Percentiles rank a stretch among this genome's conserved stretches.
Conservation (phyloP, 108 stramenopile genomes). For the Pinguiococcus pyrenoidosus region DNA sequence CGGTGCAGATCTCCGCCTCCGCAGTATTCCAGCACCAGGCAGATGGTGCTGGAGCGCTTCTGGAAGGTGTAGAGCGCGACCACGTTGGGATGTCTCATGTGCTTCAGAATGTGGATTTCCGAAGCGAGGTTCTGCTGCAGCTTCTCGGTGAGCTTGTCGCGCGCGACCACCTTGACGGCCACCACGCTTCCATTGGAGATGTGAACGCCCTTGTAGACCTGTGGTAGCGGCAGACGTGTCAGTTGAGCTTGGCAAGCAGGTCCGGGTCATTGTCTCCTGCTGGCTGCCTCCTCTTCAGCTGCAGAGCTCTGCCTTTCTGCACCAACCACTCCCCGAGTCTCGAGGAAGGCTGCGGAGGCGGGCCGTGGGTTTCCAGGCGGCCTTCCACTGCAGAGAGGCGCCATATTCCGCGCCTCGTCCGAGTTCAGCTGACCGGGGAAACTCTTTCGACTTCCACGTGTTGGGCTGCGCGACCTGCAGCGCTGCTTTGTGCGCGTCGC, state of each 20-base stretch:
- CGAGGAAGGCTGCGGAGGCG: too few relatives aligned
- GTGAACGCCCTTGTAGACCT: slow-evolving; percentile 64
- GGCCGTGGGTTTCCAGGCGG: too few relatives aligned
- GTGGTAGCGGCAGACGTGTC: slow-evolving; percentile 59
- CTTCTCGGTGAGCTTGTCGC: slow-evolving; percentile 77
- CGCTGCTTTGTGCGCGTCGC: too few relatives aligned
- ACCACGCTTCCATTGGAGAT: slow-evolving; percentile 28
- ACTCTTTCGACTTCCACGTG: not conserved
- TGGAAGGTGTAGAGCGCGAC: slow-evolving; percentile 36
- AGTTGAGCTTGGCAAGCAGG: slow-evolving; percentile 1
- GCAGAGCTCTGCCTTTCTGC: too few relatives aligned
- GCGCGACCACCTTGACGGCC: slow-evolving; percentile 82
- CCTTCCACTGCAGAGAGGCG: too few relatives aligned
- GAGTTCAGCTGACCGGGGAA: too few relatives aligned
- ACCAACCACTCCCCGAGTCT: too few relatives aligned
- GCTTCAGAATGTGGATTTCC: slow-evolving; percentile 83
- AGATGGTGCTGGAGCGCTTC: slow-evolving; percentile 70
- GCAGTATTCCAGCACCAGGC: slow-evolving; percentile 87
- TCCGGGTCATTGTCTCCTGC: slow-evolving; percentile 5
- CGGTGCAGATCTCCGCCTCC: slow-evolving; percentile 81
- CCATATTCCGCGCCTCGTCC: too few relatives aligned
- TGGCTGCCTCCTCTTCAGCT: not conserved
- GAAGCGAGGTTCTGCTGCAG: slow-evolving; percentile 83
- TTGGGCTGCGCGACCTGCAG: not conserved
- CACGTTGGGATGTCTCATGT: slow-evolving; percentile 76